Percentiles rank a stretch among this genome's conserved stretches.
These are phyloP conservation scores for Bathelium albidoporum DNA, from an alignment of 495 filamentous ascomycete genomes.

Conservation along the genomic window DNA sequence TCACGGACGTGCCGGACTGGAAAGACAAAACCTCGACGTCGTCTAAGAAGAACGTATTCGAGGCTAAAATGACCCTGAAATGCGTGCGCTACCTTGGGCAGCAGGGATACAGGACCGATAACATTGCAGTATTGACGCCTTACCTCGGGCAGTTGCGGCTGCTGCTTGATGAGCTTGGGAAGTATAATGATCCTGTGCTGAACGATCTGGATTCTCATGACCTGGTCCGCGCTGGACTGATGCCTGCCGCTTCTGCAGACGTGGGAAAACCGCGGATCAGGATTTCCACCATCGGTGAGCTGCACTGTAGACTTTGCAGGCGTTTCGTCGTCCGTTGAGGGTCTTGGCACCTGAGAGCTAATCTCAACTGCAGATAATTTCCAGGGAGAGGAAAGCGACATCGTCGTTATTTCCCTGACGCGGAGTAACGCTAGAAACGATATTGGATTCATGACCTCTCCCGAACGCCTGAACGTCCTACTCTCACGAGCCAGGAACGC, in stretches of 20 bases:
- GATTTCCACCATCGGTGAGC: conserved; percentile 51
- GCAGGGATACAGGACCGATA: conserved; percentile 59
- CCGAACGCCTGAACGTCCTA: conserved; percentile 62
- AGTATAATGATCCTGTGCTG: conserved; percentile 50
- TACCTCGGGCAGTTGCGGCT: conserved; percentile 51
- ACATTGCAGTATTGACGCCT: conserved; percentile 60
- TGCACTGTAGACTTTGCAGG: too few species aligned
- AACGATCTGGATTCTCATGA: conserved; percentile 64
- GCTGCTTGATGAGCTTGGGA: conserved; percentile 42
- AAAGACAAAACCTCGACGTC: conserved; percentile 38
- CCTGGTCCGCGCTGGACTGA: conserved; percentile 52
- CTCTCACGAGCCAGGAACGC: conserved; percentile 58
- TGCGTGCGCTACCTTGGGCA: conserved; percentile 63
- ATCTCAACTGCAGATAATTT: conserved; percentile 69
- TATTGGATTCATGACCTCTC: conserved; percentile 65
- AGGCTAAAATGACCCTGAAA: conserved; percentile 56
- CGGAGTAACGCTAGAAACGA: conserved; percentile 54
- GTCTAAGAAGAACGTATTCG: conserved; percentile 56
- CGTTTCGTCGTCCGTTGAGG: too few species aligned
- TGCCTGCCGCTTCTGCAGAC: conserved; percentile 44
- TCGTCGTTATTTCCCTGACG: conserved; percentile 58
- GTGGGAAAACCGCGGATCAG: conserved; percentile 42
- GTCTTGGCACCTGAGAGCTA: too few species aligned
- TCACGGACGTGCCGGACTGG: conserved; percentile 37
- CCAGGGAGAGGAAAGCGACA: conserved; percentile 71